Percentiles rank a stretch among this genome's conserved stretches.
Evolutionary conservation across 2,329 filamentous ascomycete genomes (phyloP).

Genomic region (Colletotrichum higginsianum): DNA sequence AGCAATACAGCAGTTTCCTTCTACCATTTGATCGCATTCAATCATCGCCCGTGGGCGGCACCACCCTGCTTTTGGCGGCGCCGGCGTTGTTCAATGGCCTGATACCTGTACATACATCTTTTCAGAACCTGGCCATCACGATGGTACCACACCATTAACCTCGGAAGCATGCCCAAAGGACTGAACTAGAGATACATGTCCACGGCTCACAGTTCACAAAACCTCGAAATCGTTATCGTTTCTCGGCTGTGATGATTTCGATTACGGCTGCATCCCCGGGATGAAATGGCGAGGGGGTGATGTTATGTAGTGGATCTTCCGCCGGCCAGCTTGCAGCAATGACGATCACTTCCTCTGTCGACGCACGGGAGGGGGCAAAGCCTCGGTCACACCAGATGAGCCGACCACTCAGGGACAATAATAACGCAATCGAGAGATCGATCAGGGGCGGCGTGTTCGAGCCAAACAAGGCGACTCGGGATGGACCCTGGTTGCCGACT

Average conservation of each 20-base stretch:
- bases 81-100: conserved; percentile 17
- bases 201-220: neutral
- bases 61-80: conserved; percentile 22
- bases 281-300: conserved; percentile 7
- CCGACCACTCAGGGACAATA: conserved; percentile 19
- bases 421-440: conserved; percentile 11
- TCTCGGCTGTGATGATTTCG: neutral
- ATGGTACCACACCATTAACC: neutral
- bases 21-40: neutral
- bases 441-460: conserved; percentile 27
- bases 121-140: neutral
- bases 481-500: conserved; percentile 19
- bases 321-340: neutral
- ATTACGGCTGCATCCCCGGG: neutral
- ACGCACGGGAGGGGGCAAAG: conserved; percentile 19
- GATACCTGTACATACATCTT: neutral
- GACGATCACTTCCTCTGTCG: conserved; percentile 13
- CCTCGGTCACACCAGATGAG: conserved; percentile 23
- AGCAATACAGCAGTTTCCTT: conserved; percentile 19
- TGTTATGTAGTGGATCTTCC: conserved; percentile 10
- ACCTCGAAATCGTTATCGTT: neutral
- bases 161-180: neutral
- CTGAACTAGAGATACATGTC: neutral
- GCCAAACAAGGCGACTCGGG: conserved; percentile 13
- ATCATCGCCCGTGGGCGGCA: neutral